phyloP scores from a whole-genome alignment of 305 asterid species.

The Fraxinus xanthoxyloides region DNA sequence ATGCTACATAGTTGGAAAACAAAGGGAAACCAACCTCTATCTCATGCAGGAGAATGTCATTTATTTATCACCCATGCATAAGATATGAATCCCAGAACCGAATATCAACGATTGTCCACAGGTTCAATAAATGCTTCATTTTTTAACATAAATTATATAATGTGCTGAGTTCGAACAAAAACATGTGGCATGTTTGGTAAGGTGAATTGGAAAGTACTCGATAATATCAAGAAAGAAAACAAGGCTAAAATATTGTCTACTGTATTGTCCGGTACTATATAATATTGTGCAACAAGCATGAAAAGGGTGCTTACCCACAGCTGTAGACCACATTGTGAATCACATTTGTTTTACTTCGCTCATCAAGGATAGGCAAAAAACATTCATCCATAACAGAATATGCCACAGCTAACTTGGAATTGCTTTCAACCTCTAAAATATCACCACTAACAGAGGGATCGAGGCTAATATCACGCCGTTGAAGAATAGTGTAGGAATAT shows the following conservation, averaged over 20 bases:
- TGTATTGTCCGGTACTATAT: background rate
- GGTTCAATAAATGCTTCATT: background rate
- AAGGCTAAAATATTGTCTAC: background rate
- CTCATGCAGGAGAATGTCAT: background rate
- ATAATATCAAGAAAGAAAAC: background rate
- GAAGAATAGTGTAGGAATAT: conserved; percentile 74
- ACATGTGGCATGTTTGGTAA: background rate
- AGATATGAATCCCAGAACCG: background rate
- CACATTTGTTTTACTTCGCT: conserved; percentile 74
- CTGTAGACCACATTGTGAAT: conserved; percentile 75
- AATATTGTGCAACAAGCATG: conserved; percentile 5
- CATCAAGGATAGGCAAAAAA: conserved; percentile 76
- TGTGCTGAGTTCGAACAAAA: background rate
- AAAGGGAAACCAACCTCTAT: background rate
- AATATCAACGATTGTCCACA: background rate
- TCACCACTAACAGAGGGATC: conserved; percentile 36
- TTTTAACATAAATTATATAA: background rate
- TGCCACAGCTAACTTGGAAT: conserved; percentile 86
- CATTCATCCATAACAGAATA: conserved; percentile 81
- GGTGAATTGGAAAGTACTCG: background rate
- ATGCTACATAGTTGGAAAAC: background rate
- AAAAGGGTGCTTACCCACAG: conserved; percentile 65
- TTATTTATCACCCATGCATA: background rate
- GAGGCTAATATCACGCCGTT: conserved; percentile 40
- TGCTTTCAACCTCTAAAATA: conserved; percentile 50